Evolutionary conservation across 331 rosid species (phyloP), one percentile per base, ranked within the genome.

Genomic region (Rhamnella rubrinervis): DNA sequence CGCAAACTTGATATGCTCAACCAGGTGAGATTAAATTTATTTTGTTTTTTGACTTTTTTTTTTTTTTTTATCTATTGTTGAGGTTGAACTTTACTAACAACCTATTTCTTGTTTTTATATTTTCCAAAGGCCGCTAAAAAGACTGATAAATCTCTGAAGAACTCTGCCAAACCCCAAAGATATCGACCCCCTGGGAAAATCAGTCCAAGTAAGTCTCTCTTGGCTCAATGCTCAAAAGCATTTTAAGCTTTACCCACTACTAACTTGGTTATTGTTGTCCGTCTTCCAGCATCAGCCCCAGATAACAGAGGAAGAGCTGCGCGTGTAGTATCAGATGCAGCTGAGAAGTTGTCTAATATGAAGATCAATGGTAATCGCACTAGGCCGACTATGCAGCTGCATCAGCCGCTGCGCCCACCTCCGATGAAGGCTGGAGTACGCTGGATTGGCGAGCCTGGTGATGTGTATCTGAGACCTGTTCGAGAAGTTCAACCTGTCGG

Each of bases 391-490:
- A 64, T 84, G 44, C 89, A 73, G 59, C 92, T 17, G 49, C 74
- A 72, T 41, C 95, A 40, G 55, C 31, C 80, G 74, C 70, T 78
- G 69, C 88, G 84, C 39, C 83, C 81, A 5, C 87, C 92, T 59
- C 78, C 88, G 13, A 85, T 90, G 96, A 92, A 86, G 78, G 87
- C 98, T 20, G 99, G 96, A 62, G 96, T 78, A 28, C 85, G 82
- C 28, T 91, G 97, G 99, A 72, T 70, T 47, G 82, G 91, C 16
- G 90, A 78, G 74, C 74, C 98, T 23, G 78, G 91, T 17, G 79
- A 87, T 78, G 67, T 82, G 80, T 82, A 82, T 71, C 79, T 83
- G 17, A 78, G 89, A 70, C 84, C 91, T 0, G 76, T 77, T 57
- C 90, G 75, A 40, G 95, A 76, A 76, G 75, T 88, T 71, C 82